Evolutionary conservation across 1,284 basidiomycete genomes (phyloP), one percentile per base, ranked within the genome.

Genomic region (Ustilago hordei): DNA sequence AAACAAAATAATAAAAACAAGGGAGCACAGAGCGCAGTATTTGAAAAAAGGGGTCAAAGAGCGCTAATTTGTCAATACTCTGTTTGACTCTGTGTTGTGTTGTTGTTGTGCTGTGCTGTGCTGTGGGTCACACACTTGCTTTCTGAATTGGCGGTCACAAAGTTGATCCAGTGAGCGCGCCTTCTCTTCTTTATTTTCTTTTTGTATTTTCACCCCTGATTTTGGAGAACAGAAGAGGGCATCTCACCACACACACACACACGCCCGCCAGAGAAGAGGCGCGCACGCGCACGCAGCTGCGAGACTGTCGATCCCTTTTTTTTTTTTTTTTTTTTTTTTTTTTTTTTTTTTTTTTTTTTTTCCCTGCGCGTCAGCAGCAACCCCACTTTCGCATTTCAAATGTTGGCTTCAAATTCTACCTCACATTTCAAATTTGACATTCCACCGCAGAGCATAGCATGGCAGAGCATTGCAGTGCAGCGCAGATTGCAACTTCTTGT

Each of bases 371-470:
- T 28, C 23, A 28, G 23, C 23, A 28, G 23, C 23, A 28, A 28
- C 23, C 23, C 23, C 23, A 28, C 23, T 28, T 28, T 28, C 3
- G 23, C n/a, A 17, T 41, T 41, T 17, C 15, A 45, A 45, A 45
- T 19, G 55, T 57, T 57, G 55, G 36, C 8, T 57, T 57, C 55
- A 57, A 57, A 57, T 7, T 57, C 55, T 57, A 57, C 55, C 41
- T 32, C 17, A 19, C 39, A 54, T 34, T 53, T 53, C 23, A 53
- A 6, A 53, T 1, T 15, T 7, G 28, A 39, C 38, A 39, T 39
- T 3, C 11, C 38, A 39, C 3, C 38, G 45, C 45, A 48, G n/a
- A 4, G 23, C 45, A 48, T 48, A 7, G 45, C 45, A 47, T 23
- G n/a, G 19, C 45, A 47, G 19, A 9, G 45, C 45, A 48, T 48